These are phyloP conservation scores for Clitopilus hobsonii DNA, from an alignment of 768 basidiomycete genomes.

Conservation along the genomic window DNA sequence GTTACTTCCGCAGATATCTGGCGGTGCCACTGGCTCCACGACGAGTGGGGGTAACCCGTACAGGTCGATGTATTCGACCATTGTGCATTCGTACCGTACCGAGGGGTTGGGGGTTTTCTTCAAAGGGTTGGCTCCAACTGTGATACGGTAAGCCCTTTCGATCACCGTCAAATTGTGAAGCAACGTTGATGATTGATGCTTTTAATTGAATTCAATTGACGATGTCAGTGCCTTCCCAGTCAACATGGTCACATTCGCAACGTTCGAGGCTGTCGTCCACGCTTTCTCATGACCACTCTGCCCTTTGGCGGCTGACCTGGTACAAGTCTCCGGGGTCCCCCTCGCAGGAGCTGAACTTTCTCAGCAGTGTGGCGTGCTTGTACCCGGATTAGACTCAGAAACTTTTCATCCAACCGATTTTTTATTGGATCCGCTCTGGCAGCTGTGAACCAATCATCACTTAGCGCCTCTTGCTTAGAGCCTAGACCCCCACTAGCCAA, in stretches of 20 bases:
- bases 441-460: background rate
- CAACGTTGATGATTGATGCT: no score
- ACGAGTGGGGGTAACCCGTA: constrained; percentile 41
- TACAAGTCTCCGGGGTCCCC: background rate
- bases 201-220: background rate
- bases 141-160: constrained; percentile 57
- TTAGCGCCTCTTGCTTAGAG: background rate
- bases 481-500: background rate
- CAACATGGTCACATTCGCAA: constrained; percentile 79
- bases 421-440: no score
- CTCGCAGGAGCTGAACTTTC: background rate
- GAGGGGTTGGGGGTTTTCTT: constrained; percentile 74
- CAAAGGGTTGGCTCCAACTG: constrained; percentile 71
- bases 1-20: background rate
- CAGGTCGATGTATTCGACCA: constrained; percentile 52
- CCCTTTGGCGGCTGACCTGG: background rate
- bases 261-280: constrained; percentile 60
- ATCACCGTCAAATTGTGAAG: no score
- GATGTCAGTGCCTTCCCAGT: constrained; percentile 69
- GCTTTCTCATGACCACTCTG: constrained; percentile 15
- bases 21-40: constrained; percentile 10
- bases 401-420: no score
- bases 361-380: no score
- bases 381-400: no score
- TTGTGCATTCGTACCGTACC: constrained; percentile 50